Percentiles rank a stretch among this genome's conserved stretches.
These are phyloP conservation scores for Hypoxylon perforatum DNA, from an alignment of 495 filamentous ascomycete genomes.

Conservation along the genomic window DNA sequence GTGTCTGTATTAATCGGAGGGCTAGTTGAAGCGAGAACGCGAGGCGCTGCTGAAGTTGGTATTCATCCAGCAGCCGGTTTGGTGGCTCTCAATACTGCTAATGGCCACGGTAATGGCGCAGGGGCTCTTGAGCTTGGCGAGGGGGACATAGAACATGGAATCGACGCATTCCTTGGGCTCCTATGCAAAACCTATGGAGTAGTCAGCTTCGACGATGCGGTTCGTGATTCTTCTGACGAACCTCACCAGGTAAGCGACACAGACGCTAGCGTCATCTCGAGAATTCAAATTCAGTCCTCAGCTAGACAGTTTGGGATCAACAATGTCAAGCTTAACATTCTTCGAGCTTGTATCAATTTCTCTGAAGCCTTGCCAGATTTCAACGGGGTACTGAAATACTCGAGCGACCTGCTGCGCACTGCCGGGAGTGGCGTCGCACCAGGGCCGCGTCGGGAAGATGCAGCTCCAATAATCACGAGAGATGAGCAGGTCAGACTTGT, in stretches of 20 bases:
- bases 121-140: slow-evolving; percentile 78
- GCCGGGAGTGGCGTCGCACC: slow-evolving; percentile 83
- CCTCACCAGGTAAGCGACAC: slow-evolving; percentile 49
- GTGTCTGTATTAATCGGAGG: slow-evolving; percentile 83
- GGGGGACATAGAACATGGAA: slow-evolving; percentile 79
- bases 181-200: slow-evolving; percentile 63
- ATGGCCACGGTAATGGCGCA: slow-evolving; percentile 60
- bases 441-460: slow-evolving; percentile 68
- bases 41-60: slow-evolving; percentile 92
- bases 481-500: slow-evolving; percentile 87
- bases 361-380: slow-evolving; percentile 95
- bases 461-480: slow-evolving; percentile 71
- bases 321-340: slow-evolving; percentile 82
- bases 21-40: slow-evolving; percentile 89
- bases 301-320: slow-evolving; percentile 71
- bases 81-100: slow-evolving; percentile 66
- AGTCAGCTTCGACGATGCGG: slow-evolving; percentile 48
- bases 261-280: slow-evolving; percentile 61
- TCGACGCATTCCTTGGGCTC: slow-evolving; percentile 63
- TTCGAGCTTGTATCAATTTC: slow-evolving; percentile 86
- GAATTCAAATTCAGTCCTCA: slow-evolving; percentile 63
- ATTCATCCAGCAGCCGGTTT: slow-evolving; percentile 92
- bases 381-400: slow-evolving; percentile 85
- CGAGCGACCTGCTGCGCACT: slow-evolving; percentile 81
- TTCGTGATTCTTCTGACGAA: slow-evolving; percentile 19